Percentiles rank a stretch among this genome's conserved stretches.
Evolutionary conservation across 306 rosid genomes (phyloP).

Genomic region (Neltuma alba): DNA sequence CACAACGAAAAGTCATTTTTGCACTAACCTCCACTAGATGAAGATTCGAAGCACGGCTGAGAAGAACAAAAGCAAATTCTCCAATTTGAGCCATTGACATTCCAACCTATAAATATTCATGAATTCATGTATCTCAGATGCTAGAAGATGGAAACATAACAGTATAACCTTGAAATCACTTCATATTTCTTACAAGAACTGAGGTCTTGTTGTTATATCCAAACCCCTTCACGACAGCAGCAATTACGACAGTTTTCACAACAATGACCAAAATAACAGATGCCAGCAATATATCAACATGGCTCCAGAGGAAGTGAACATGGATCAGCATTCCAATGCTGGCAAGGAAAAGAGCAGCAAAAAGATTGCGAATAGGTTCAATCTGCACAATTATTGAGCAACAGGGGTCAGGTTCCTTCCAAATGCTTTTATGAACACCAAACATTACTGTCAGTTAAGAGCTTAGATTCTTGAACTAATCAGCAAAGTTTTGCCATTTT

Average conservation of each 20-base stretch:
- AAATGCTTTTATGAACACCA: neutral
- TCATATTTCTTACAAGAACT: slow-evolving; percentile 73
- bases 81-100: slow-evolving; percentile 96
- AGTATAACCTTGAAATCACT: slow-evolving; percentile 28
- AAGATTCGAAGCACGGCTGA: slow-evolving; percentile 98
- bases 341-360: slow-evolving; percentile 95
- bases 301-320: slow-evolving; percentile 98
- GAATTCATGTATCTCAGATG: slow-evolving; percentile 24
- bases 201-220: slow-evolving; percentile 92
- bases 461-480: slow-evolving; percentile 32
- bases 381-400: slow-evolving; percentile 57
- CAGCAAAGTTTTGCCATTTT: slow-evolving; percentile 42
- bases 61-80: slow-evolving; percentile 97
- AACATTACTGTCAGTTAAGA: neutral
- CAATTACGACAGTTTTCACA: slow-evolving; percentile 77
- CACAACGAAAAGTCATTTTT: slow-evolving; percentile 10
- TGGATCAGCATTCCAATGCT: slow-evolving; percentile 98
- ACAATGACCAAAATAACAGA: slow-evolving; percentile 88
- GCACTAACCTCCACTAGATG: slow-evolving; percentile 91
- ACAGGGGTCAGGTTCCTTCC: slow-evolving; percentile 27
- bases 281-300: slow-evolving; percentile 94
- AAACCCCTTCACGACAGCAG: slow-evolving; percentile 92
- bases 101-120: slow-evolving; percentile 73
- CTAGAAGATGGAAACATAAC: slow-evolving; percentile 16
- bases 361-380: slow-evolving; percentile 94